Percentiles rank a stretch among this genome's conserved stretches.
Conservation (phyloP, 495 filamentous ascomycete species). For the Penicillium lividum region DNA sequence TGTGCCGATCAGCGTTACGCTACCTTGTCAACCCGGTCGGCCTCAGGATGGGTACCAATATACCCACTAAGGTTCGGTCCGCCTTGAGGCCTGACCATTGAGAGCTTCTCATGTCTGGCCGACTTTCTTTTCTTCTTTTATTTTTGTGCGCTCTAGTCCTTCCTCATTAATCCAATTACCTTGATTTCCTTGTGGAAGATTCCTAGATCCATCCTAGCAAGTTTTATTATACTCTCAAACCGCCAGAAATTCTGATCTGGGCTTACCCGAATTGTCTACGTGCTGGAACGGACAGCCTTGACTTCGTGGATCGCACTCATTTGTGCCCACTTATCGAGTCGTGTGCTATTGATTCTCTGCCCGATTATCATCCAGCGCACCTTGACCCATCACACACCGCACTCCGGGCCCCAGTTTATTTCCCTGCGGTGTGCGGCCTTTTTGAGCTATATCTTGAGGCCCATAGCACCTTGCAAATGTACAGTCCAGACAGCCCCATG, state of each 20-base stretch:
- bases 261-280: conserved; percentile 31
- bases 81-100: conserved; percentile 12
- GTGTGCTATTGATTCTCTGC: conserved; percentile 26
- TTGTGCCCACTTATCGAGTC: conserved; percentile 34
- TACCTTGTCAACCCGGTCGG: conserved; percentile 17
- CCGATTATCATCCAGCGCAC: conserved; percentile 20
- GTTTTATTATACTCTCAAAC: neutral
- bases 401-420: conserved; percentile 13
- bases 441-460: conserved; percentile 44
- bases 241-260: conserved; percentile 26
- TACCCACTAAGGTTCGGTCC: conserved; percentile 33
- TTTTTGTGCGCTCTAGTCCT: conserved; percentile 8
- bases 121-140: conserved; percentile 1
- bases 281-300: conserved; percentile 29
- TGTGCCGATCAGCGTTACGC: conserved; percentile 24
- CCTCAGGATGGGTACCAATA: conserved; percentile 33
- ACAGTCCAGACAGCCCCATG: conserved; percentile 33
- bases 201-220: neutral
- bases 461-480: conserved; percentile 39
- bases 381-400: conserved; percentile 20
- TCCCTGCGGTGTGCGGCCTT: conserved; percentile 10
- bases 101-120: conserved; percentile 13
- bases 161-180: conserved; percentile 6
- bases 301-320: conserved; percentile 39
- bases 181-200: conserved; percentile 1